Conservation (phyloP, 2,329 filamentous ascomycete species). For the Claviceps sp. region DNA sequence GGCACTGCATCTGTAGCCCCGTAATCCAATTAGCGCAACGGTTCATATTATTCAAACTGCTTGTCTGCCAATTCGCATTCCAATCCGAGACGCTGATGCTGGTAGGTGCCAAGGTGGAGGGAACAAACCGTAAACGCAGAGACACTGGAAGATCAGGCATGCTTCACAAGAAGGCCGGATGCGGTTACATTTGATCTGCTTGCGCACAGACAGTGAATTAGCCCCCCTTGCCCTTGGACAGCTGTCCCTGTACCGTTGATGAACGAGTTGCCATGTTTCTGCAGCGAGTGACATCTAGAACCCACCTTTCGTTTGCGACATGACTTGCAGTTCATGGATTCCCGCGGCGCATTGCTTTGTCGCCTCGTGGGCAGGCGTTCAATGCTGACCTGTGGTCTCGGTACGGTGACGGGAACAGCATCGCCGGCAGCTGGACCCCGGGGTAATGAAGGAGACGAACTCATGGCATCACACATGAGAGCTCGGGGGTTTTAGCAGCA, state of each 20-base stretch:
- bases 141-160: constrained; percentile 78
- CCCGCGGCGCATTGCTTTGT: constrained; percentile 61
- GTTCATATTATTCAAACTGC: no score
- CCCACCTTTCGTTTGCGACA: constrained; percentile 81
- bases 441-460: constrained; percentile 7
- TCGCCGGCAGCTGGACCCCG: neutral
- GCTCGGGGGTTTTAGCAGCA: neutral
- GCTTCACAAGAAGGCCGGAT: constrained; percentile 75
- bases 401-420: constrained; percentile 40
- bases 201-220: neutral
- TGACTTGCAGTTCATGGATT: constrained; percentile 93
- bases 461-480: constrained; percentile 16
- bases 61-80: no score
- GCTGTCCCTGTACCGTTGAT: neutral
- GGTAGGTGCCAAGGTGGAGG: neutral
- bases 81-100: no score
- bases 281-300: neutral
- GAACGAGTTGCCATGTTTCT: no score
- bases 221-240: neutral
- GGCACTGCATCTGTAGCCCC: constrained; percentile 59
- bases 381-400: constrained; percentile 68
- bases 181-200: constrained; percentile 82
- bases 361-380: constrained; percentile 62
- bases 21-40: neutral
- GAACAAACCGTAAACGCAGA: constrained; percentile 72